Base-by-base conservation (phyloP, 306 rosid species). In the Styphnolobium japonicum region DNA sequence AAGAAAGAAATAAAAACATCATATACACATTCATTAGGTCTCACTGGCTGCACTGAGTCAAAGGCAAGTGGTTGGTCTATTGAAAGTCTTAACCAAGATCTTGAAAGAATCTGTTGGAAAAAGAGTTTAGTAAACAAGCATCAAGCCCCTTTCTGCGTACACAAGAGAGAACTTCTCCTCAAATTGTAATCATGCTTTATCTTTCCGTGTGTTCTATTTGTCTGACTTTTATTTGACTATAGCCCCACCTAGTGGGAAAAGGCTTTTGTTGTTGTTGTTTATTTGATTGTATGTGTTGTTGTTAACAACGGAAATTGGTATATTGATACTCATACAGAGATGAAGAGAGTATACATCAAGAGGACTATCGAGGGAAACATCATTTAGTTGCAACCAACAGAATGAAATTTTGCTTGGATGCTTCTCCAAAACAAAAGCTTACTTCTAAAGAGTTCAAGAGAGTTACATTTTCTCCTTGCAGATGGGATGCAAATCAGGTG, bases 401-500 rank as follows among this genome's bases (percentile, higher is more conserved):
- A 75, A 82, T 42, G 40, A 86, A 75, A 21, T 68, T 82, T 70
- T 95, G 99, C 85, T 88, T 95, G 87, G 91, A 90, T 34, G 93
- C 87, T 70, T 90, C 98, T 78, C 84, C 93, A 11, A 90, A 81
- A 80, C 75, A 67, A 76, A 95, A 78, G 87, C 80, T 84, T 78
- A 88, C 98, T 21, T 85, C 96, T 3, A 88, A 83, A 67, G 96
- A 90, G 75, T 37, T 62, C 62, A 74, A 48, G 81, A 80, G 88
- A 85, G 91, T 84, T 40, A 80, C 95, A 73, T 89, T 93, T 86
- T 90, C 91, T 40, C 91, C 97, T 37, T 93, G 98, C 80, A 81
- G 46, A 75, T 11, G 80, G 84, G 89, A 90, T 58, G 83, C 90
- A 36, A 95, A 93, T 79, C 99, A 95, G 99, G 99, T 90, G 85